Percentiles rank a stretch among this genome's conserved stretches.
Evolutionary conservation across 148 eudicot species (phyloP).

Genomic region (Salicornia ramosissima): DNA sequence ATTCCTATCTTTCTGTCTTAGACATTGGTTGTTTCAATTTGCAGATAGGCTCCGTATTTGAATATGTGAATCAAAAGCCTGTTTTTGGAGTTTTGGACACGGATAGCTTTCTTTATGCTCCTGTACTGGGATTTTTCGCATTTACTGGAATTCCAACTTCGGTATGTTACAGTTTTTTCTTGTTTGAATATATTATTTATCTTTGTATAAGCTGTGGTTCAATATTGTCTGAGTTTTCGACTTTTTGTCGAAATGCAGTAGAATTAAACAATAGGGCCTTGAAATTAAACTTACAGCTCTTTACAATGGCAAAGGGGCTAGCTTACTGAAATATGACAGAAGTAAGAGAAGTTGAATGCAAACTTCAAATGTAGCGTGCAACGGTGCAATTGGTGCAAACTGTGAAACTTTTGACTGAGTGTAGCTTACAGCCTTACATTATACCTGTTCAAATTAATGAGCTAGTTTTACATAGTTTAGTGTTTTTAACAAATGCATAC

Average conservation of each 20-base stretch:
- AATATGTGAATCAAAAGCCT: constrained; percentile 75
- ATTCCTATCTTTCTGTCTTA: background rate
- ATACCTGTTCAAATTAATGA: too few relatives aligned
- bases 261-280: background rate
- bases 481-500: background rate
- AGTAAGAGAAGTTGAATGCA: background rate
- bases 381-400: too few relatives aligned
- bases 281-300: background rate
- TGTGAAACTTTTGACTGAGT: background rate
- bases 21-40: constrained; percentile 5
- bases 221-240: background rate
- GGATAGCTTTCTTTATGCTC: constrained; percentile 85
- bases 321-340: background rate
- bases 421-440: background rate
- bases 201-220: background rate
- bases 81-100: constrained; percentile 76
- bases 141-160: constrained; percentile 87
- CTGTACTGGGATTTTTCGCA: constrained; percentile 83
- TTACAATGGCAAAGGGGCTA: background rate
- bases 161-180: constrained; percentile 39
- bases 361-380: too few relatives aligned
- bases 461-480: background rate
- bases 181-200: background rate
- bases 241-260: background rate
- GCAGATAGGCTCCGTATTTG: constrained; percentile 85